Percentiles rank a stretch among this genome's conserved stretches.
phyloP scores from a whole-genome alignment of 306 rosid species.

The Acacia acuminata region DNA sequence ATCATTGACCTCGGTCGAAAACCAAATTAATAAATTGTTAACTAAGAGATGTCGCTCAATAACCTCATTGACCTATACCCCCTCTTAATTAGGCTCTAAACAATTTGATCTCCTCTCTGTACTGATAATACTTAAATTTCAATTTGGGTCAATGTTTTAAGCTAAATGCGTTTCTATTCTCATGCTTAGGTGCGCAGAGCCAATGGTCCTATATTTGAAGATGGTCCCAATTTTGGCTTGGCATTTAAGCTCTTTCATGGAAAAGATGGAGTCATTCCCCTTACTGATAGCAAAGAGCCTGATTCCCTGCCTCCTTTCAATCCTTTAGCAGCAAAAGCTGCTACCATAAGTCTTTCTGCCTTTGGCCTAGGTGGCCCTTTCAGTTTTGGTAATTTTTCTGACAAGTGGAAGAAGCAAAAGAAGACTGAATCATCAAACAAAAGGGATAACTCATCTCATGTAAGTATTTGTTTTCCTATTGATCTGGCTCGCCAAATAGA shows the following conservation, averaged over 20 bases:
- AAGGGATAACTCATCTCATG: slow-evolving; percentile 55
- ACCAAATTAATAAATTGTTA: no score
- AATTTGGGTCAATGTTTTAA: background rate
- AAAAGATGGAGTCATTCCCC: slow-evolving; percentile 79
- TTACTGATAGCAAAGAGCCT: slow-evolving; percentile 41
- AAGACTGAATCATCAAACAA: slow-evolving; percentile 54
- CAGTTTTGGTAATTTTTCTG: slow-evolving; percentile 61
- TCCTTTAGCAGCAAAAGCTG: slow-evolving; percentile 69
- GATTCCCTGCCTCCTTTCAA: slow-evolving; percentile 60
- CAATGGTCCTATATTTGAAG: slow-evolving; percentile 83
- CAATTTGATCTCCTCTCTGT: no score
- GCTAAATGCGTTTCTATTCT: slow-evolving; percentile 12
- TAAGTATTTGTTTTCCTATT: slow-evolving; percentile 19
- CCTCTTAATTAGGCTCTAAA: no score
- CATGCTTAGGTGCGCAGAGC: slow-evolving; percentile 42
- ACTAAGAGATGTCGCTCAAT: no score
- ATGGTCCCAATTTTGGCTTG: slow-evolving; percentile 66
- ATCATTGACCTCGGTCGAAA: no score
- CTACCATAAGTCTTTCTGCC: slow-evolving; percentile 73
- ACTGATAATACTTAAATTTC: background rate
- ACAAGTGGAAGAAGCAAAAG: slow-evolving; percentile 69
- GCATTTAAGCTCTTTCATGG: slow-evolving; percentile 86
- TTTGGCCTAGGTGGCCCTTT: slow-evolving; percentile 76
- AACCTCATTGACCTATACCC: no score
- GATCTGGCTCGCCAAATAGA: background rate